Evolutionary conservation across 2,329 filamentous ascomycete species (phyloP).

Genomic region (Neonectria sp.): DNA sequence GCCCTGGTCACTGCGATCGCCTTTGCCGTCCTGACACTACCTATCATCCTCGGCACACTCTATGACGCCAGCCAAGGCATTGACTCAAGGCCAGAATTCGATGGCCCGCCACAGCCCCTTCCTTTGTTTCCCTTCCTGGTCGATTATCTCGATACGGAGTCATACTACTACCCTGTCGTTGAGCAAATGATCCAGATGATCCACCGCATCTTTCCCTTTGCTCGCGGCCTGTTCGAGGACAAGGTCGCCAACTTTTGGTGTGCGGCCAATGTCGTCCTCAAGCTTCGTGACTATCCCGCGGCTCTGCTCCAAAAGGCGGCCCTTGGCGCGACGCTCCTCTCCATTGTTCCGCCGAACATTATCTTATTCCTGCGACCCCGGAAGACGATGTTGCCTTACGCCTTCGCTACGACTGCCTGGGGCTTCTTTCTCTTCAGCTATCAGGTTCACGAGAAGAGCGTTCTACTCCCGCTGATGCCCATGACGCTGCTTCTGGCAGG

Average conservation of each 20-base stretch:
- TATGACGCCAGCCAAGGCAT: slow-evolving; percentile 79
- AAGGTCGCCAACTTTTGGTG: slow-evolving; percentile 99
- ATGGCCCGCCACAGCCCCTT: slow-evolving; percentile 72
- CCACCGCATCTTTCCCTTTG: slow-evolving; percentile 95
- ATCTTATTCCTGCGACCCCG: slow-evolving; percentile 85
- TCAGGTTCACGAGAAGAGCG: slow-evolving; percentile 98
- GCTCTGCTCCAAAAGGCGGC: slow-evolving; percentile 83
- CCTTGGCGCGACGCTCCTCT: slow-evolving; percentile 79
- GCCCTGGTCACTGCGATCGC: slow-evolving; percentile 79
- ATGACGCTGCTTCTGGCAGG: slow-evolving; percentile 91
- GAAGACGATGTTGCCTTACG: slow-evolving; percentile 83
- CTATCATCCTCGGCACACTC: slow-evolving; percentile 80
- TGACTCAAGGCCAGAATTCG: slow-evolving; percentile 68
- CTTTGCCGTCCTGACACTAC: slow-evolving; percentile 82
- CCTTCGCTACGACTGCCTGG: slow-evolving; percentile 90
- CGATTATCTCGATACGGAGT: slow-evolving; percentile 72
- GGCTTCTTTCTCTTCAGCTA: slow-evolving; percentile 98
- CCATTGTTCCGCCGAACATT: slow-evolving; percentile 84
- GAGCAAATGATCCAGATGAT: slow-evolving; percentile 88
- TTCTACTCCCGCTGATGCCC: slow-evolving; percentile 90
- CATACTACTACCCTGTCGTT: slow-evolving; percentile 80
- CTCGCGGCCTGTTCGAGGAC: slow-evolving; percentile 96
- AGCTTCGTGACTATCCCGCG: slow-evolving; percentile 82
- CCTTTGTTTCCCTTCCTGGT: slow-evolving; percentile 73
- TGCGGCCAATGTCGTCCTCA: slow-evolving; percentile 89